Evolutionary conservation across 1,284 basidiomycete species (phyloP), one percentile per base, ranked within the genome.

Genomic region (Butyriboletus regius): DNA sequence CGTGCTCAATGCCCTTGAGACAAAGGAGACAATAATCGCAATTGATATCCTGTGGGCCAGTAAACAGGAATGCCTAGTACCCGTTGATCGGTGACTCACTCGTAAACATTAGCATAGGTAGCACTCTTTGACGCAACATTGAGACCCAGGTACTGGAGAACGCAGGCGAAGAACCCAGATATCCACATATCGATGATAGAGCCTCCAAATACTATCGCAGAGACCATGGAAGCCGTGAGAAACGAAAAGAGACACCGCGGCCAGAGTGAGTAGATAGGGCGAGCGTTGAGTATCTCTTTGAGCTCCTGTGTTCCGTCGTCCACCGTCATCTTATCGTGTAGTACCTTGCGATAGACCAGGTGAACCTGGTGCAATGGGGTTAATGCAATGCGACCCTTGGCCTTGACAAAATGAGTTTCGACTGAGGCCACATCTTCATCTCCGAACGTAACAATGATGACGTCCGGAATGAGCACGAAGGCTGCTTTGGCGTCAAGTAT

Each of bases 91-190:
- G 24, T n/a, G 7, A 75, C 85, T 67, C 62, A 90, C 88, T 92
- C 90, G 60, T 91, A 92, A 49, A 93, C 86, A 60, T 90, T 91
- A 7, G 87, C 87, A 66, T 91, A 92, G 69, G 89, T 82, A 2
- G 85, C 75, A 59, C 84, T 89, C 67, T 86, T 88, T 51, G 81
- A 77, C 7, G 88, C 88, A 5, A 84, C 80, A 59, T 80, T 82
- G 43, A 91, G 70, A 28, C 88, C 87, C 39, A 91, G 73, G 63
- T 84, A 89, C 57, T 87, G 83, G 43, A 92, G 69, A 41, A 82
- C 62, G 46, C 77, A 78, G 5, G 87, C 87, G 54, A 83, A 83
- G 3, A 74, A 64, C 2, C 87, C 90, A 53, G 85, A 82, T 46
- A 91, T 77, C 72, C 85, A 81, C 75, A 89, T 88, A 59, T 93